These are phyloP conservation scores for Cladorrhinum samala DNA, from an alignment of 495 filamentous ascomycete species.

Conservation along the genomic window DNA sequence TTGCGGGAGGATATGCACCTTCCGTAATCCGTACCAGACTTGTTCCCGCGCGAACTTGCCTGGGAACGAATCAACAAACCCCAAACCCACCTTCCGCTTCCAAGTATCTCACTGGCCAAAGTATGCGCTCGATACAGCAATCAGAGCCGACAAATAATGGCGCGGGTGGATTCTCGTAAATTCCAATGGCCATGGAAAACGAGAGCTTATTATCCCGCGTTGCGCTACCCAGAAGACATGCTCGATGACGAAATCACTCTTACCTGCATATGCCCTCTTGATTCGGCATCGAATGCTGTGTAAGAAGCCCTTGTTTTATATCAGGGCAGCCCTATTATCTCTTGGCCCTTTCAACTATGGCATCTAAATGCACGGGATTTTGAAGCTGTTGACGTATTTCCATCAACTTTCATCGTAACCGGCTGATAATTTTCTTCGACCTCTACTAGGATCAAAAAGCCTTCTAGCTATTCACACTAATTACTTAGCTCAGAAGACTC, in stretches of 20 bases:
- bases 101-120: neutral
- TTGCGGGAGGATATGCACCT: slow-evolving; percentile 11
- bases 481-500: too few relatives aligned
- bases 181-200: neutral
- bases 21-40: neutral
- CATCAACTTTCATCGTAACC: too few relatives aligned
- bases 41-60: too few relatives aligned
- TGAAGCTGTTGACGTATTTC: too few relatives aligned
- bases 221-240: too few relatives aligned
- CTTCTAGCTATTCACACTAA: too few relatives aligned
- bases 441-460: too few relatives aligned
- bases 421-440: too few relatives aligned
- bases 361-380: neutral
- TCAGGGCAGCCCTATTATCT: neutral
- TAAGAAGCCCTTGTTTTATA: neutral
- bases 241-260: neutral
- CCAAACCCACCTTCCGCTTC: neutral
- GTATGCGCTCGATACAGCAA: neutral
- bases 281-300: too few relatives aligned
- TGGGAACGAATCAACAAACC: neutral
- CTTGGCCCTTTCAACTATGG: neutral
- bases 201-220: neutral
- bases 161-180: neutral
- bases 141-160: neutral
- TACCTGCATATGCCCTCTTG: neutral